A percentile compares a stretch with the other conserved stretches of the same genome.
Conservation (phyloP, 257 asterid genomes). For the Solanum appendiculatum region DNA sequence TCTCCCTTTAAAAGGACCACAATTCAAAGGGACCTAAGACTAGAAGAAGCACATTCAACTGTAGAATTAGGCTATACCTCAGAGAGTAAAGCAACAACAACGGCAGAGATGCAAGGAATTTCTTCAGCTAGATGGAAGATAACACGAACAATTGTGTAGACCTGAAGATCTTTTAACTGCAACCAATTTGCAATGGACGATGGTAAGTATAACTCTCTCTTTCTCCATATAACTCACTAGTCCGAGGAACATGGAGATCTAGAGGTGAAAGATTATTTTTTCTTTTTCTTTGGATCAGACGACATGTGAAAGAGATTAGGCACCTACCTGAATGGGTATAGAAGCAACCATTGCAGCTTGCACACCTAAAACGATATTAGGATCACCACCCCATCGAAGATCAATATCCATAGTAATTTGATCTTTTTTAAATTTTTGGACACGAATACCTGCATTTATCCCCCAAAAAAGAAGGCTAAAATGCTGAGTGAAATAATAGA, state of each 20-base stretch:
- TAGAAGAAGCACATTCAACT: neutral
- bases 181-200: neutral
- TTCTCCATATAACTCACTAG: neutral
- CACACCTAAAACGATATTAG: slow-evolving; percentile 78
- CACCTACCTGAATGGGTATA: slow-evolving; percentile 84
- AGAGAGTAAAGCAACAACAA: slow-evolving; percentile 94
- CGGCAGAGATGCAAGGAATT: slow-evolving; percentile 97
- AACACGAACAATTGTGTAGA: slow-evolving; percentile 86
- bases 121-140: slow-evolving; percentile 94
- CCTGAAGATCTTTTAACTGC: slow-evolving; percentile 96
- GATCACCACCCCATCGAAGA: slow-evolving; percentile 99
- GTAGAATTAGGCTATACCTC: slow-evolving; percentile 43
- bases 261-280: neutral
- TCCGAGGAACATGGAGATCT: neutral
- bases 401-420: slow-evolving; percentile 98
- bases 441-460: slow-evolving; percentile 75
- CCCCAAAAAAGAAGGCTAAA: neutral
- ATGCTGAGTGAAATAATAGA: neutral
- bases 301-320: neutral
- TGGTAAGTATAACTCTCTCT: neutral
- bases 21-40: neutral
- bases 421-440: slow-evolving; percentile 91
- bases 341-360: slow-evolving; percentile 90
- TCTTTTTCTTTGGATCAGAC: neutral
- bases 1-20: neutral